A percentile compares a stretch with the other conserved stretches of the same genome.
These are phyloP conservation scores for Alloascoidea hylecoeti DNA, from an alignment of 805 yeast species.

Conservation along the genomic window DNA sequence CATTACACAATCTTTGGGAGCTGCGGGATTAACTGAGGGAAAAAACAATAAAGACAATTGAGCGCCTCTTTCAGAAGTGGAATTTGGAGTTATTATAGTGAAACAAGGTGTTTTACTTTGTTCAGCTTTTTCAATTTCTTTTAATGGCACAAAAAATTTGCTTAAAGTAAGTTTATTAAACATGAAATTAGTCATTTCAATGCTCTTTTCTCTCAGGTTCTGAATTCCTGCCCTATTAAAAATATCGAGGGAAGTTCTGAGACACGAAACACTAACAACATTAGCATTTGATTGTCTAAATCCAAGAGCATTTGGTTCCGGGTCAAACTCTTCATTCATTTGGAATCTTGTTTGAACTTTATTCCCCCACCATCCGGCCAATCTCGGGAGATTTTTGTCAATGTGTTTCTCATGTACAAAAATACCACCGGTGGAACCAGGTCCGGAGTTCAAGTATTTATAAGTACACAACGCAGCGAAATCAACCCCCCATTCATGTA, in stretches of 20 bases:
- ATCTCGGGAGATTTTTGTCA: slow-evolving; percentile 34
- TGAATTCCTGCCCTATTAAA: slow-evolving; percentile 43
- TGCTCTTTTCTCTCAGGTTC: slow-evolving; percentile 38
- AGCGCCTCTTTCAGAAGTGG: slow-evolving; percentile 50
- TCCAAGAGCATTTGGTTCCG: slow-evolving; percentile 76
- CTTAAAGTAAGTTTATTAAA: slow-evolving; percentile 31
- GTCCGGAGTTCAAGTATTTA: slow-evolving; percentile 84
- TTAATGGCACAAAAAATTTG: slow-evolving; percentile 25
- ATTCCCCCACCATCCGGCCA: slow-evolving; percentile 99
- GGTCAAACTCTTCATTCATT: slow-evolving; percentile 69
- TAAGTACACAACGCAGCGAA: slow-evolving; percentile 94
- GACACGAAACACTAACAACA: slow-evolving; percentile 69
- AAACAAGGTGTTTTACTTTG: slow-evolving; percentile 25
- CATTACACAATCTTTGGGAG: slow-evolving; percentile 34
- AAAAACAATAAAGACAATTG: slow-evolving; percentile 68
- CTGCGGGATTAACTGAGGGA: slow-evolving; percentile 21
- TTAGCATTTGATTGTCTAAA: slow-evolving; percentile 86
- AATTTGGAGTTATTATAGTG: slow-evolving; percentile 62
- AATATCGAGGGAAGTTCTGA: slow-evolving; percentile 51
- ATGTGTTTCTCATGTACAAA: slow-evolving; percentile 47
- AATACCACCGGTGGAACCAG: slow-evolving; percentile 86
- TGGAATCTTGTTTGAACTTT: slow-evolving; percentile 53
- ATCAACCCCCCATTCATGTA: slow-evolving; percentile 87
- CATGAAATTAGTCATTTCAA: slow-evolving; percentile 42
- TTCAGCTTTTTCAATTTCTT: slow-evolving; percentile 8